These are phyloP conservation scores for Ceratocystis colombiana DNA, from an alignment of 2,329 filamentous ascomycete genomes.

Conservation along the genomic window DNA sequence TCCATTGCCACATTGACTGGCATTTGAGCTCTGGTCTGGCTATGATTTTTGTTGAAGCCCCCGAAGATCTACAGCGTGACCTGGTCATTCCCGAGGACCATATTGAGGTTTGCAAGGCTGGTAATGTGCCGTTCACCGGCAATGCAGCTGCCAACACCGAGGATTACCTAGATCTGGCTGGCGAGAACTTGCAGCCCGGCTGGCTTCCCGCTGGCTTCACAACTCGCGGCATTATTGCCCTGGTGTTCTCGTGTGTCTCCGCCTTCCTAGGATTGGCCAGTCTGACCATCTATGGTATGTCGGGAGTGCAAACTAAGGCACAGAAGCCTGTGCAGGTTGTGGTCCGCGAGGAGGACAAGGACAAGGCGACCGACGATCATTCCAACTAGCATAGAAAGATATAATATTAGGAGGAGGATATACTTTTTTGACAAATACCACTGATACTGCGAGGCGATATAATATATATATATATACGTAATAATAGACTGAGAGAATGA, in stretches of 20 bases:
- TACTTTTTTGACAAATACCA: neutral
- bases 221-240: conserved; percentile 57
- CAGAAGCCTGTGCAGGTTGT: conserved; percentile 10
- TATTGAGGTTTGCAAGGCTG: conserved; percentile 34
- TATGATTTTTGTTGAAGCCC: conserved; percentile 31
- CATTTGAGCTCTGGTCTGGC: conserved; percentile 39
- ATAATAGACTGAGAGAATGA: neutral
- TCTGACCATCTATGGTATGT: conserved; percentile 23
- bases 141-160: conserved; percentile 52
- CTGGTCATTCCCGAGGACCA: conserved; percentile 49
- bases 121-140: conserved; percentile 38
- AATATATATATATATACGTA: conserved; percentile 1
- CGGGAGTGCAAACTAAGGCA: conserved; percentile 1
- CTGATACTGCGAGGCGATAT: no score
- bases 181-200: conserved; percentile 41
- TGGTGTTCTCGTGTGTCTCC: conserved; percentile 60
- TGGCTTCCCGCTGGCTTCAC: conserved; percentile 63
- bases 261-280: conserved; percentile 55
- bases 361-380: neutral
- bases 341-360: conserved; percentile 10
- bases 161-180: conserved; percentile 41
- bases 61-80: conserved; percentile 38
- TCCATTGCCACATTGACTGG: conserved; percentile 45
- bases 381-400: neutral
- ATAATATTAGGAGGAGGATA: neutral